A percentile compares a stretch with the other conserved stretches of the same genome.
phyloP scores from a whole-genome alignment of 116 monocot genomes.

The Dioscorea cayenensis region DNA sequence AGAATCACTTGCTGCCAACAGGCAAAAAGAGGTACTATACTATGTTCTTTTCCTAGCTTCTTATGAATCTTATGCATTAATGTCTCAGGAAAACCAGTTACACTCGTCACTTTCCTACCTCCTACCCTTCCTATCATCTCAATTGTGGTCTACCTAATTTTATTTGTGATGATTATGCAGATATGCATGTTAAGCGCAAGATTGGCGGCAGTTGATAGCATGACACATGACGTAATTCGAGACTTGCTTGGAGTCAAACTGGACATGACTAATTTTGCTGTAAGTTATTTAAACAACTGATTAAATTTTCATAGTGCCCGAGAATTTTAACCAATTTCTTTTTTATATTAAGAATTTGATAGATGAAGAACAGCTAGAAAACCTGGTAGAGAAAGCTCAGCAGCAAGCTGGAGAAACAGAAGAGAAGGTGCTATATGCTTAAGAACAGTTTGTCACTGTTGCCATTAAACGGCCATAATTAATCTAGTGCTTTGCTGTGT shows the following conservation, averaged over 20 bases:
- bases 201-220: conserved; percentile 61
- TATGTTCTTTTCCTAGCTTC: neutral
- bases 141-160: neutral
- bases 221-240: conserved; percentile 83
- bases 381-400: conserved; percentile 23
- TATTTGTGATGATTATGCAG: conserved; percentile 14
- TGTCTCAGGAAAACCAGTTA: neutral
- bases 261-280: conserved; percentile 69
- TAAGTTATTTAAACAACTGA: conserved; percentile 26
- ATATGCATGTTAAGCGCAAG: conserved; percentile 59
- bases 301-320: neutral
- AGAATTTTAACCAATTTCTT: conserved; percentile 3
- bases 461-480: neutral
- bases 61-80: neutral
- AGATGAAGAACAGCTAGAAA: conserved; percentile 39
- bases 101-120: neutral
- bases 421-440: conserved; percentile 36
- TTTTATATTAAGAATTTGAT: conserved; percentile 34
- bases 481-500: neutral
- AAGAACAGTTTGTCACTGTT: neutral
- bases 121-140: neutral
- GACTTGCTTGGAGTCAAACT: conserved; percentile 74
- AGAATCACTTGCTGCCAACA: conserved; percentile 33
- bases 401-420: conserved; percentile 27
- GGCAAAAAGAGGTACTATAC: conserved; percentile 66